phyloP scores from a whole-genome alignment of 1,139 yeast species.

The Scheffersomyces insectosa region DNA sequence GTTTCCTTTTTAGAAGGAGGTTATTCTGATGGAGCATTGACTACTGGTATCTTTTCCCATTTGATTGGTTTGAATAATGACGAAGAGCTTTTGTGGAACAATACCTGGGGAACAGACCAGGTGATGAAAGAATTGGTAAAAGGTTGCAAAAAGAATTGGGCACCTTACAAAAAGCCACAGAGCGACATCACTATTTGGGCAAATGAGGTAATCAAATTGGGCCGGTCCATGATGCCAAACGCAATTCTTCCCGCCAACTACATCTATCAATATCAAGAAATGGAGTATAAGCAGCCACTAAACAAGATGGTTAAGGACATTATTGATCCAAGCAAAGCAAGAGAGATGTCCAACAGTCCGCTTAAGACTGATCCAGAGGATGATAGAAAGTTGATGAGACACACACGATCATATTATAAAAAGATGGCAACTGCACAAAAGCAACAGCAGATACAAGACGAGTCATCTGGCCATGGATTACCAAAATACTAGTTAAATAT shows the following conservation, averaged over 20 bases:
- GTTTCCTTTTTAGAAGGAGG: constrained; percentile 84
- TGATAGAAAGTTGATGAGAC: constrained; percentile 32
- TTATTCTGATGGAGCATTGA: constrained; percentile 78
- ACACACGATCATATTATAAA: constrained; percentile 43
- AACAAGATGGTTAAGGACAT: constrained; percentile 37
- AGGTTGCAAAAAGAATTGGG: constrained; percentile 73
- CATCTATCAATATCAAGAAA: constrained; percentile 30
- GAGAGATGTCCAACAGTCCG: constrained; percentile 19
- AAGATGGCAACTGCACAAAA: constrained; percentile 13
- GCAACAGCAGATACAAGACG: constrained; percentile 1
- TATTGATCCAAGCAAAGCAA: constrained; percentile 15
- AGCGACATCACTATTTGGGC: constrained; percentile 61
- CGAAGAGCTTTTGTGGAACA: constrained; percentile 57
- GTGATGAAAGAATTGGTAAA: constrained; percentile 66
- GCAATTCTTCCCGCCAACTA: constrained; percentile 44
- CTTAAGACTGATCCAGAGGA: constrained; percentile 30
- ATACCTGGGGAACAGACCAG: constrained; percentile 61
- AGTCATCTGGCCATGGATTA: constrained; percentile 1
- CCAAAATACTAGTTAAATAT: not conserved
- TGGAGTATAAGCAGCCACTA: constrained; percentile 16
- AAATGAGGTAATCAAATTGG: constrained; percentile 64
- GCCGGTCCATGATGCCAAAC: constrained; percentile 69
- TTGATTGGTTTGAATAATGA: constrained; percentile 59
- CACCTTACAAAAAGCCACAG: constrained; percentile 52
- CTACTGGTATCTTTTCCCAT: constrained; percentile 81